Base-by-base conservation (phyloP, 2,329 filamentous ascomycete genomes). In the Penicillium sp. region DNA sequence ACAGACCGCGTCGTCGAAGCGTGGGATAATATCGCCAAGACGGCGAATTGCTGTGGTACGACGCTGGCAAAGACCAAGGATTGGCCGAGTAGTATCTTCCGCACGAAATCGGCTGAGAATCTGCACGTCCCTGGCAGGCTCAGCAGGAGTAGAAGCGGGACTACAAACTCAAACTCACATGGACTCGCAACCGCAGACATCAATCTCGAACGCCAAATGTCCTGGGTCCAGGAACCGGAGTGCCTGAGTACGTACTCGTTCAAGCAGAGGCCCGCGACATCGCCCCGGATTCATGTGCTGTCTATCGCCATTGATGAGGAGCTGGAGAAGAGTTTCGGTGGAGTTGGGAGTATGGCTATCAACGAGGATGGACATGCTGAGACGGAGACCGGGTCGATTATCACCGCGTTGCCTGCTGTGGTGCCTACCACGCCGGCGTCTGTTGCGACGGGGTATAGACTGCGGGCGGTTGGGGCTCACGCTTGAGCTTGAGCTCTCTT, bases 1-100 rank as follows among this genome's bases (percentile, higher is more conserved):
- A 72, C 71, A 2, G 73, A 74, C 54, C 69, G 67, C n/a, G 73
- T 74, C 15, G 55, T 70, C 14, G 73, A 75, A 10, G 63, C 68
- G 10, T 74, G 71, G 71, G 72, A 74, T 28, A 67, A 38, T 37
- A 62, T 68, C 11, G 59, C 64, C 22, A 64, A 65, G 20, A 69
- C 64, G 35, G 62, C 69, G n/a, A 64, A 60, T 20, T 67, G 58
- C 31, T 63, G 58, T 17, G 59, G 59, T 1, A 54, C 58, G 10
- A 45, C 60, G 2, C 14, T 64, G 35, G 8, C 63, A 54, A 61
- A 65, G 38, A 54, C 67, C 15, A 63, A 71, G 56, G 59, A 70
- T 55, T 63, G 71, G 71, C 51, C 69, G 53, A 61, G 68, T 63
- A 75, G 73, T 50, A 67, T 69, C 28, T 76, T 76, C 60, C 70